Evolutionary conservation across 2,329 filamentous ascomycete genomes (phyloP).

Genomic region (Hypoxylon sp.): DNA sequence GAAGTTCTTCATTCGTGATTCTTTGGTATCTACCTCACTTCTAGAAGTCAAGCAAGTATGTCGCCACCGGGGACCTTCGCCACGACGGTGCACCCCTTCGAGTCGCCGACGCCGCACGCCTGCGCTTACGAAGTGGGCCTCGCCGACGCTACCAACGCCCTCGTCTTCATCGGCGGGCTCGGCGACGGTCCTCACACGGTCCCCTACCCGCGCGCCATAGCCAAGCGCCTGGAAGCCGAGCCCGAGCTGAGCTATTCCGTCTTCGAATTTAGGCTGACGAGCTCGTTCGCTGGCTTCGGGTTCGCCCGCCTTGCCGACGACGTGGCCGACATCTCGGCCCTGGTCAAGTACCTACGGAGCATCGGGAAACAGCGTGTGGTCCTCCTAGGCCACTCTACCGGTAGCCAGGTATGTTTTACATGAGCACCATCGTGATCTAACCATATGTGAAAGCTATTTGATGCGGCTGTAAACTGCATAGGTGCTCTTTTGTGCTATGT

Average conservation of each 20-base stretch:
- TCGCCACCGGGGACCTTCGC: constrained; percentile 47
- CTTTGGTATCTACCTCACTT: too few relatives aligned
- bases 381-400: constrained; percentile 66
- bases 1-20: too few relatives aligned
- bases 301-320: constrained; percentile 60
- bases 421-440: not conserved
- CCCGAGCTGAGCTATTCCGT: constrained; percentile 57
- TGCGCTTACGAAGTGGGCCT: constrained; percentile 59
- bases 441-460: not conserved
- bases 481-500: not conserved
- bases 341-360: constrained; percentile 62
- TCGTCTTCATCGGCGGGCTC: constrained; percentile 76
- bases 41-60: constrained; percentile 15
- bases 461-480: not conserved
- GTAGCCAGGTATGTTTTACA: constrained; percentile 56
- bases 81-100: constrained; percentile 57
- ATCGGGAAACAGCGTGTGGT: constrained; percentile 61
- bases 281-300: constrained; percentile 62
- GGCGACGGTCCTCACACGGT: constrained; percentile 73
- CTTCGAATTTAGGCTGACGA: constrained; percentile 64
- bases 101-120: constrained; percentile 50
- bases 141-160: constrained; percentile 58
- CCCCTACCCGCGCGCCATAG: constrained; percentile 60
- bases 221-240: constrained; percentile 51
- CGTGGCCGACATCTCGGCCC: constrained; percentile 59